Evolutionary conservation across 768 basidiomycete species (phyloP), one percentile per base, ranked within the genome.

Genomic region (Leucocoprinus sp.): DNA sequence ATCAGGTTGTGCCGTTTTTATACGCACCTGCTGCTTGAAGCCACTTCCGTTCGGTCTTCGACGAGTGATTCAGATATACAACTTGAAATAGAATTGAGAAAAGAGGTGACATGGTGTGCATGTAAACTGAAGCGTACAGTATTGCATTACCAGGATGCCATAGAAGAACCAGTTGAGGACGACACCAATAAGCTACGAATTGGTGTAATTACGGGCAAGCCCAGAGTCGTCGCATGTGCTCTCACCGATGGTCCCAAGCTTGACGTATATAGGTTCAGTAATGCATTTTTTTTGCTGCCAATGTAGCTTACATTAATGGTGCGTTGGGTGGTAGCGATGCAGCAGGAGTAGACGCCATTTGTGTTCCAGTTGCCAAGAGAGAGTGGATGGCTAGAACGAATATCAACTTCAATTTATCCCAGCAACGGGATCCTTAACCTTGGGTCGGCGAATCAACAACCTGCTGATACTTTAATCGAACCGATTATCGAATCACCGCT

Each of bases 91-190:
- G 11, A 9, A 22, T 14, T 19, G 8, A 6, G 2, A 28, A n/a
- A 9, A 39, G 26, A 22, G 7, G 8, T 5, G 15, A n/a, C 21
- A 39, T 2, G 3, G 19, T 5, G 17, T n/a, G n/a, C n/a, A n/a
- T n/a, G n/a, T n/a, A n/a, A n/a, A n/a, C n/a, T n/a, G n/a, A 12
- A n/a, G 33, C 45, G n/a, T 26, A 46, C 45, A 26, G 21, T 46
- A 46, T 39, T 46, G 45, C 45, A 46, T 46, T n/a, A n/a, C n/a
- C n/a, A n/a, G n/a, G n/a, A n/a, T n/a, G n/a, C n/a, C n/a, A n/a
- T n/a, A n/a, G n/a, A 21, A 46, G 11, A 8, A 46, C 45, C 45
- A 46, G 19, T 46, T 46, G 7, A 46, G 45, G 19, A 39, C 14
- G 31, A 46, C 38, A n/a, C 37, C 37, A 8, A 46, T 27, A 5